Evolutionary conservation across 257 asterid species (phyloP), one percentile per base, ranked within the genome.

Genomic region (Echites panduratus): DNA sequence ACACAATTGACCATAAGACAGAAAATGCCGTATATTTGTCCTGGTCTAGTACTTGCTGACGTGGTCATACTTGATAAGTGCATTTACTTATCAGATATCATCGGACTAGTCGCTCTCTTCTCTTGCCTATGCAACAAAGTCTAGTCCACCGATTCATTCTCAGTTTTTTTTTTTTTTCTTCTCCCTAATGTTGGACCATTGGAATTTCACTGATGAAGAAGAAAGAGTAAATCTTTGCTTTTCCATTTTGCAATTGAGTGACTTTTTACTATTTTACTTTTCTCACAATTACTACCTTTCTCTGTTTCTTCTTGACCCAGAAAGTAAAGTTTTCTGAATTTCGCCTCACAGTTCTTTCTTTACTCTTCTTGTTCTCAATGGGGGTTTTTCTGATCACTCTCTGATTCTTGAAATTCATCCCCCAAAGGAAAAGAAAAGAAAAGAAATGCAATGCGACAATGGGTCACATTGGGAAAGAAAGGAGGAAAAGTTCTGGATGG

Each of bases 251-350:
- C 38, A 70, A 10, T 70, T 52, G 27, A 20, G 52, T n/a, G 19
- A 26, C 35, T 43, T 56, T 73, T 43, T 71, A 5, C 66, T 26
- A 43, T 61, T 54, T 45, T 59, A 48, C 69, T 45, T 66, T 74
- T 44, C 68, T 54, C 57, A 24, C 38, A 2, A 32, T 35, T 49
- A 26, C 71, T 14, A 26, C 52, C 56, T 48, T 48, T n/a, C 38
- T 35, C 47, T 35, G 26, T 12, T 62, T 2, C 61, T n/a, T 0
- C 57, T 47, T 61, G 2, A 72, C 26, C 17, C 43, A 38, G 56
- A 53, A 22, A 57, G 40, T 67, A 35, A 74, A 29, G 63, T 65
- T 43, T 7, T 7, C 1, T 32, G 50, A 29, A 70, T 61, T 75
- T 75, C 52, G 20, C 68, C 56, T 47, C 40, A 66, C 41, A 40